These are phyloP conservation scores for Quercus mongolica DNA, from an alignment of 306 rosid species.

Conservation along the genomic window DNA sequence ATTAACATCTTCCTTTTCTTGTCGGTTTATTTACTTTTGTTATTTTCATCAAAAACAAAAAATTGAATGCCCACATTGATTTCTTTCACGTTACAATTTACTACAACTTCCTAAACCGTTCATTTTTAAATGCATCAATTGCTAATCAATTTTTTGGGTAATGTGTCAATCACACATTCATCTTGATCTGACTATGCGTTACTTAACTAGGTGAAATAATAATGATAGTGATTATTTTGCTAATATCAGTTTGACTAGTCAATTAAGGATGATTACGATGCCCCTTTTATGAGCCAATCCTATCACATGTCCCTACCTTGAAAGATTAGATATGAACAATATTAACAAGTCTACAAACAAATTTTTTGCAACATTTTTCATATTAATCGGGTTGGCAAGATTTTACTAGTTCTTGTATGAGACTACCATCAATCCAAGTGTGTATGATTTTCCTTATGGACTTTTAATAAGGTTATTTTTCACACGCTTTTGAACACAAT, in stretches of 20 bases:
- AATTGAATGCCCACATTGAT: neutral
- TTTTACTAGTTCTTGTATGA: fast-evolving
- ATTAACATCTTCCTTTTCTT: no score
- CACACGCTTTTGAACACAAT: no score
- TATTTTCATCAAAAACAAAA: neutral
- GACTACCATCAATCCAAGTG: fast-evolving
- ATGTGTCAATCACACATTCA: neutral
- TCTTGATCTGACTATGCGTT: neutral
- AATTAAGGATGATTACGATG: neutral
- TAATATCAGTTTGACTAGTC: neutral
- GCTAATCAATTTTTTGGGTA: neutral
- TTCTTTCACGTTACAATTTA: neutral
- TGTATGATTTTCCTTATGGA: fast-evolving
- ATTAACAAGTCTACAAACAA: no score
- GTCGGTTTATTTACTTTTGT: neutral
- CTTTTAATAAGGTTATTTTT: no score
- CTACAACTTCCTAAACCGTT: neutral
- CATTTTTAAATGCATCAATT: neutral
- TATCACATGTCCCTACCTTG: slow-evolving; percentile 3
- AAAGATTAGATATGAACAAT: neutral
- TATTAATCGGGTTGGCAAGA: no score
- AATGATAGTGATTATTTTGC: neutral
- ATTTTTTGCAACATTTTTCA: no score
- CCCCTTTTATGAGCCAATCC: neutral
- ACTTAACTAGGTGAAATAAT: neutral